Evolutionary conservation across 768 basidiomycete genomes (phyloP), one percentile per base, ranked within the genome.

Genomic region (Cubamyces lactineus): DNA sequence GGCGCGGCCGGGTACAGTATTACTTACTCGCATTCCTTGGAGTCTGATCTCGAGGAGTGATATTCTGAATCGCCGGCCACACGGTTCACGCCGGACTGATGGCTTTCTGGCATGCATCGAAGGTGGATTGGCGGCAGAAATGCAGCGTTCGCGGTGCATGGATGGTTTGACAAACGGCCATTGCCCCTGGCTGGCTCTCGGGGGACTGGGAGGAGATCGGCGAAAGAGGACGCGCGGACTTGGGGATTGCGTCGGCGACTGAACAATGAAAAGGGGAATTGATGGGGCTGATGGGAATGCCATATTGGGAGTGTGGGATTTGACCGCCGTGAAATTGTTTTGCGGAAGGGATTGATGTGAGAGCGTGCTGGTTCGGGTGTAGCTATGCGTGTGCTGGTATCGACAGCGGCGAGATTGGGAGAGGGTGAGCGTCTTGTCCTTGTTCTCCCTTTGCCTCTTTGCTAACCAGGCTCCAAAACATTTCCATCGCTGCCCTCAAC

Each of bases 261-360:
- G 24, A 56, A 65, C 5, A 1, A 23, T n/a, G 47, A n/a, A 38
- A 43, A 45, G 30, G 46, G 39, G 52, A 28, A 48, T 41, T 38
- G 50, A 52, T 43, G 40, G 57, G 40, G 46, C 34, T 58, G 62
- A 64, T 55, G 63, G 47, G 52, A 19, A 1, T 21, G 9, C 54
- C 59, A 23, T 43, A 51, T 51, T 51, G 41, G 53, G 59, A 54
- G 17, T 41, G 53, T 41, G 45, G 38, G 39, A 16, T 24, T 40
- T 39, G 49, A 47, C 42, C 50, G 56, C 34, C 43, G 56, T 49
- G 62, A 60, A 65, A 65, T 57, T 65, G 52, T 65, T 60, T 61
- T 61, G 21, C 19, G 30, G 28, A 34, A 49, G 45, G 28, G 51
- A 50, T 51, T 50, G 53, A 54, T 56, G 59, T n/a, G 51, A 53